A percentile compares a stretch with the other conserved stretches of the same genome.
phyloP scores from a whole-genome alignment of 2,329 filamentous ascomycete species.

The Colletotrichum neosansevieriae region DNA sequence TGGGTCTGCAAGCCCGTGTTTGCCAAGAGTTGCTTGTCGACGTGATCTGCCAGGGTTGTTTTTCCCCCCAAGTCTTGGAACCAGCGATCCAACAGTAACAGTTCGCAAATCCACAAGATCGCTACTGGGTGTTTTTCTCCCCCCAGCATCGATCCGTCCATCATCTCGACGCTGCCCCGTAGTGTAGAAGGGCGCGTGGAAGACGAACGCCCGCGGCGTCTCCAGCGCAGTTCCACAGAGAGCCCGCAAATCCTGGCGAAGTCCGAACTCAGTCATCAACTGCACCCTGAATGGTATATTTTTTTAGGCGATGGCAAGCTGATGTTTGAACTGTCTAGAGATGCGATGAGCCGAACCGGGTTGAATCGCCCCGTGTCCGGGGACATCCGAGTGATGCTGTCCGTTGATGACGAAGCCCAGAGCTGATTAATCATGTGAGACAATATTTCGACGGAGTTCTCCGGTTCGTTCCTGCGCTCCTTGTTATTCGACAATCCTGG shows the following conservation, averaged over 20 bases:
- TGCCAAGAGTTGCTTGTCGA: conserved; percentile 25
- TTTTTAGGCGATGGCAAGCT: background rate
- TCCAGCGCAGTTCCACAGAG: background rate
- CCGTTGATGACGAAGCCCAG: background rate
- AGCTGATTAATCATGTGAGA: background rate
- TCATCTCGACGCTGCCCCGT: conserved; percentile 9
- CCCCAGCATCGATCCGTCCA: background rate
- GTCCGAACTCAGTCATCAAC: background rate
- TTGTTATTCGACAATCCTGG: too few relatives aligned
- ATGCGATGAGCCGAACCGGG: background rate
- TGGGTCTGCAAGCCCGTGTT: background rate
- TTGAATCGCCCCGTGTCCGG: background rate
- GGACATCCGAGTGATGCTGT: background rate
- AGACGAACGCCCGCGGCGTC: background rate
- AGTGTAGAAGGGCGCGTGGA: conserved; percentile 7
- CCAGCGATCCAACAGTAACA: background rate
- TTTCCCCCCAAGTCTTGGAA: conserved; percentile 5
- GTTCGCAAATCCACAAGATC: background rate
- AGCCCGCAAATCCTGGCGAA: background rate
- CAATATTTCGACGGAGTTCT: too few relatives aligned
- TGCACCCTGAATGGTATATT: background rate
- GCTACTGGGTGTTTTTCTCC: background rate
- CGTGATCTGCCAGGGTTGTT: conserved; percentile 25
- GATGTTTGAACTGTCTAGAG: conserved; percentile 1
- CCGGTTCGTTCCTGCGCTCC: too few relatives aligned